These are phyloP conservation scores for Dissoconium aciculare DNA, from an alignment of 2,329 filamentous ascomycete species.

Conservation along the genomic window DNA sequence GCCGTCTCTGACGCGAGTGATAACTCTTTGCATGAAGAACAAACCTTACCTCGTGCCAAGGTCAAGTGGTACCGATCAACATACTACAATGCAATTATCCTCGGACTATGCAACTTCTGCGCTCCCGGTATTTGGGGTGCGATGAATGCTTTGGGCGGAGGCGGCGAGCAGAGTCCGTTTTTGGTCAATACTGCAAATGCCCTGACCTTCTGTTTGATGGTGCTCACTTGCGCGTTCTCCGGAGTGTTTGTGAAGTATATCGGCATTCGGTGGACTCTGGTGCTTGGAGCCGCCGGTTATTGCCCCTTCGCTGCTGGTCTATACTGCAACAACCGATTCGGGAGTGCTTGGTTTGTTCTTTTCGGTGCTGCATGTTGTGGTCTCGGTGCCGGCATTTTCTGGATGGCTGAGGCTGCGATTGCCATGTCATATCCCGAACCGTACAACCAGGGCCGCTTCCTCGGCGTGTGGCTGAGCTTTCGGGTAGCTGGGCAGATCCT, in stretches of 20 bases:
- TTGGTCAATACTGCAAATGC: slow-evolving; percentile 58
- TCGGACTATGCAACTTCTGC: slow-evolving; percentile 55
- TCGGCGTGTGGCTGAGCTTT: slow-evolving; percentile 54
- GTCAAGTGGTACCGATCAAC: slow-evolving; percentile 49
- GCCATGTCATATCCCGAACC: slow-evolving; percentile 59
- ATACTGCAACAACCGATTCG: slow-evolving; percentile 58
- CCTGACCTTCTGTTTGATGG: slow-evolving; percentile 58
- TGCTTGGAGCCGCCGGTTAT: slow-evolving; percentile 59
- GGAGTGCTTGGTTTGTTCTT: slow-evolving; percentile 52
- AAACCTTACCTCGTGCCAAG: too few species aligned
- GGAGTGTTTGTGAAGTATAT: slow-evolving; percentile 50
- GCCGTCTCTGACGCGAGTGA: too few species aligned
- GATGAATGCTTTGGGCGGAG: slow-evolving; percentile 59
- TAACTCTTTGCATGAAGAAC: too few species aligned
- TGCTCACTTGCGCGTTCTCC: slow-evolving; percentile 52
- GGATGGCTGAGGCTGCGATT: slow-evolving; percentile 61
- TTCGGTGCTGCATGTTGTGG: slow-evolving; percentile 55
- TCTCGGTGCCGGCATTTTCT: slow-evolving; percentile 57
- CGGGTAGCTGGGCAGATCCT: slow-evolving; percentile 51
- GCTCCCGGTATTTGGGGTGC: slow-evolving; percentile 55
- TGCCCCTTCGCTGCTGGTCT: slow-evolving; percentile 56
- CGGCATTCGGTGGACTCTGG: slow-evolving; percentile 54
- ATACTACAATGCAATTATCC: slow-evolving; percentile 56
- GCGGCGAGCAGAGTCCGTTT: slow-evolving; percentile 48
- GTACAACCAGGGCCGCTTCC: slow-evolving; percentile 47